phyloP scores from a whole-genome alignment of 2,329 filamentous ascomycete genomes.

The Cercospora sesami region DNA sequence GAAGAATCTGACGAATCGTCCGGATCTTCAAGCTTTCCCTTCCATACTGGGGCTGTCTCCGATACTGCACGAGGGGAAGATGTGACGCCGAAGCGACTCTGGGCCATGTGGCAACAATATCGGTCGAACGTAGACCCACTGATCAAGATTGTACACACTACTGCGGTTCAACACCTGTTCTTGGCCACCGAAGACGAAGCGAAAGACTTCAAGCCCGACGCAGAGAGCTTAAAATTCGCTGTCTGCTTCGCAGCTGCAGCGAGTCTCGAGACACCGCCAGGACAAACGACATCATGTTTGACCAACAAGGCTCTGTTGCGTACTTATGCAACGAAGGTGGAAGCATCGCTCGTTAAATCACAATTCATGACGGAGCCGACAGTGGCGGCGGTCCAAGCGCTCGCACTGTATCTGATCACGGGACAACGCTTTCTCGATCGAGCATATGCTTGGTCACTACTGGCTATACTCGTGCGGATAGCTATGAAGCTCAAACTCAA shows the following conservation, averaged over 20 bases:
- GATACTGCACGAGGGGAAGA: slow-evolving; percentile 8
- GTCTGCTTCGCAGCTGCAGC: slow-evolving; percentile 28
- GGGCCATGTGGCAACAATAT: slow-evolving; percentile 26
- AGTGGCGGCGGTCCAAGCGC: slow-evolving; percentile 23
- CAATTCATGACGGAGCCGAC: slow-evolving; percentile 24
- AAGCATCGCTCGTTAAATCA: slow-evolving; percentile 20
- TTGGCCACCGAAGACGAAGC: slow-evolving; percentile 13
- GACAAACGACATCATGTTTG: slow-evolving; percentile 9
- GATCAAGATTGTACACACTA: slow-evolving; percentile 25
- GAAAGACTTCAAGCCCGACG: slow-evolving; percentile 10
- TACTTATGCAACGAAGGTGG: slow-evolving; percentile 20
- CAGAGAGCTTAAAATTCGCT: slow-evolving; percentile 23
- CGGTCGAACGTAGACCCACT: slow-evolving; percentile 24
- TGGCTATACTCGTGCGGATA: slow-evolving; percentile 25
- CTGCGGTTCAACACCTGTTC: slow-evolving; percentile 24
- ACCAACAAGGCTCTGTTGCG: slow-evolving; percentile 10
- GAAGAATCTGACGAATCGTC: slow-evolving; percentile 2
- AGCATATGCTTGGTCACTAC: slow-evolving; percentile 25
- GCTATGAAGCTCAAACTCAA: slow-evolving; percentile 28
- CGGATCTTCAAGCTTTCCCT: slow-evolving; percentile 10
- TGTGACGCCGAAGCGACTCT: slow-evolving; percentile 18
- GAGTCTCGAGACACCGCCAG: slow-evolving; percentile 16
- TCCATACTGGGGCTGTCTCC: neutral
- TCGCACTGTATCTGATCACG: slow-evolving; percentile 24
- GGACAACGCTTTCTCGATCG: slow-evolving; percentile 20